These are phyloP conservation scores for Suillus plorans DNA, from an alignment of 768 basidiomycete species.

Conservation along the genomic window DNA sequence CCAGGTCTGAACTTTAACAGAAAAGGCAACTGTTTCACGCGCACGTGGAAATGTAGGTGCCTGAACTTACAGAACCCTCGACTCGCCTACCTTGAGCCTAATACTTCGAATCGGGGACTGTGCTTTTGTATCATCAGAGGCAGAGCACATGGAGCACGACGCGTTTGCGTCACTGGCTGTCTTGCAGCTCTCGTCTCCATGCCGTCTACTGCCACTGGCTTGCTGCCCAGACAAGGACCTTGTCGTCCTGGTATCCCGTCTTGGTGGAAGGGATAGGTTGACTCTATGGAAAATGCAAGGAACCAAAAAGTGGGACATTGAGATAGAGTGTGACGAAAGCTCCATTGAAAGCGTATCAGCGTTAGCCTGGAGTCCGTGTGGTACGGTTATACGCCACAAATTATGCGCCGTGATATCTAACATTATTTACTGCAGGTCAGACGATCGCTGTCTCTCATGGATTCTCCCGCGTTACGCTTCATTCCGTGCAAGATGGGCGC, in stretches of 20 bases:
- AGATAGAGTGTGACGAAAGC: constrained; percentile 50
- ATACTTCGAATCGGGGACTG: too few relatives aligned
- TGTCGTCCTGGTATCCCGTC: constrained; percentile 61
- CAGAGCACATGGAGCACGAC: constrained; percentile 38
- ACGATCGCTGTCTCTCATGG: constrained; percentile 71
- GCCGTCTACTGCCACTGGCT: constrained; percentile 58
- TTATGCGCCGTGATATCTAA: constrained; percentile 7
- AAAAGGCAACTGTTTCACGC: not conserved
- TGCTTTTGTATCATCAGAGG: not conserved
- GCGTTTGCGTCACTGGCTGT: constrained; percentile 57
- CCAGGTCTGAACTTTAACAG: not conserved
- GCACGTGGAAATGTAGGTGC: not conserved
- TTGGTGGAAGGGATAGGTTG: constrained; percentile 67
- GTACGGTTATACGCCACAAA: constrained; percentile 37
- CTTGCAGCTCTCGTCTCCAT: constrained; percentile 54
- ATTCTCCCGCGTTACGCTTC: constrained; percentile 65
- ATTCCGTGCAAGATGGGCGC: constrained; percentile 77
- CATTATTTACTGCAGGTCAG: constrained; percentile 45
- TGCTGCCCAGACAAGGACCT: constrained; percentile 89
- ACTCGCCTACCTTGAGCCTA: too few relatives aligned
- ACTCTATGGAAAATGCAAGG: constrained; percentile 83
- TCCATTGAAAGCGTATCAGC: constrained; percentile 51
- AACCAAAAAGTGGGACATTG: constrained; percentile 79
- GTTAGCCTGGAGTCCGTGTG: constrained; percentile 82
- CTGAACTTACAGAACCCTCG: too few relatives aligned